Conservation (phyloP, 2,329 filamentous ascomycete genomes). For the Fusarium sp. region DNA sequence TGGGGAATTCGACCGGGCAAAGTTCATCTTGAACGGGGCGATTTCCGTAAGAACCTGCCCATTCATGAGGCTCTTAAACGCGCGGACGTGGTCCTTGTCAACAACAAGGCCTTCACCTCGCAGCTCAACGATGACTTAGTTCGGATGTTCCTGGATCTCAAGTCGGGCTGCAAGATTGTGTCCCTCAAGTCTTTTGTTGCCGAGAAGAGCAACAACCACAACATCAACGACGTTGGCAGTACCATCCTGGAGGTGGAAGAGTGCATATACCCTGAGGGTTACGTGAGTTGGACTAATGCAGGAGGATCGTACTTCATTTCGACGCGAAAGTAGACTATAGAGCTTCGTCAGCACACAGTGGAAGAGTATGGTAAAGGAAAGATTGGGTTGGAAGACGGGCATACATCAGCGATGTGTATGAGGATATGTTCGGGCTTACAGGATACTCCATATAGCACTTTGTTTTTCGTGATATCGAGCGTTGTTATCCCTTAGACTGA, state of each 20-base stretch:
- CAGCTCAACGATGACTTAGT: constrained; percentile 86
- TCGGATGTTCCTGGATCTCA: constrained; percentile 92
- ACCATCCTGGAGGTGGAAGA: constrained; percentile 83
- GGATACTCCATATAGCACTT: constrained; percentile 49
- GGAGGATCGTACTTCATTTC: constrained; percentile 91
- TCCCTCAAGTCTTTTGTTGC: constrained; percentile 93
- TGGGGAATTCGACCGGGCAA: constrained; percentile 88
- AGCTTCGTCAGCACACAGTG: constrained; percentile 47
- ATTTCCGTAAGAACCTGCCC: constrained; percentile 79
- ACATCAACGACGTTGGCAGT: constrained; percentile 80
- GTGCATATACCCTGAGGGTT: constrained; percentile 69
- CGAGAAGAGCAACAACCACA: constrained; percentile 79
- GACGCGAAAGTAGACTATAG: constrained; percentile 70
- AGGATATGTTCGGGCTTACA: constrained; percentile 45
- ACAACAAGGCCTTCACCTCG: constrained; percentile 96
- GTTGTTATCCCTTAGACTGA: constrained; percentile 1
- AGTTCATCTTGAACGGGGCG: constrained; percentile 83
- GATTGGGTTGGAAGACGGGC: constrained; percentile 33
- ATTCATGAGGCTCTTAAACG: constrained; percentile 80
- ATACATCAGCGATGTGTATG: constrained; percentile 36
- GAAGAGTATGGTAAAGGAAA: constrained; percentile 28
- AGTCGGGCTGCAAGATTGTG: constrained; percentile 88
- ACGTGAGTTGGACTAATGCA: constrained; percentile 92
- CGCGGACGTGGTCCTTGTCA: constrained; percentile 96
- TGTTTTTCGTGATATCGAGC: constrained; percentile 34